Base-by-base conservation (phyloP, 129 eudicot genomes). In the Tagetes erecta region DNA sequence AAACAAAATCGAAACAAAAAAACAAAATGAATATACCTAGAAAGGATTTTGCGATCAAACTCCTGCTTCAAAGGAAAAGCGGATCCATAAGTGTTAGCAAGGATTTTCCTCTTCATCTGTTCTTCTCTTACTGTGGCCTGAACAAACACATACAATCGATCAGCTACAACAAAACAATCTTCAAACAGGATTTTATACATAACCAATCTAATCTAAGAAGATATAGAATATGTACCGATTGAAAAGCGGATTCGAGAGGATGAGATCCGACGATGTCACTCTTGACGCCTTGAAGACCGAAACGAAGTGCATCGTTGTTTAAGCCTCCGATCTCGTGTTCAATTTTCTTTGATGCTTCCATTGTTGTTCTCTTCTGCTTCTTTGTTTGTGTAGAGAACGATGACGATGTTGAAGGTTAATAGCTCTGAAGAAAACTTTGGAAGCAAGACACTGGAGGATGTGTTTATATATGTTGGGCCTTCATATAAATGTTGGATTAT, bases 41-140 rank as follows among this genome's bases (percentile, higher is more conserved):
- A 88, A 20, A 90, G 89, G 71, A 94, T 86, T 75, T 90, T 87
- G 0, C 96, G 89, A 71, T 94, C 98, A 53, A 94, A 85, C 68
- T 94, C 98, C 89, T 90, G 90, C 77, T 85, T 90, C 76, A 94
- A 78, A 36, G 97, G 97, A 72, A 94, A 88, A 64, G 97, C 97
- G 1, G 98, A 81, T 11, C 98, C 98, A n/a, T 90, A 94, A 41
- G 92, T 86, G 71, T 76, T 80, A 1, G 92, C 84, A 42, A 94
- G 80, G 20, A 88, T 58, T 42, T 81, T 83, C 89, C 91, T 91
- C 80, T 94, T 94, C 91, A 86, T 83, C 39, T 90, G 80, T 68
- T 91, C 89, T 70, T 86, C 89, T 58, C 82, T 80, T n/a, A 56
- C 66, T 65, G 71, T 85, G 8, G 87, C 95, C 98, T 93, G 63